A percentile compares a stretch with the other conserved stretches of the same genome.
Evolutionary conservation across 1,284 basidiomycete genomes (phyloP).

Genomic region (Ganoderma multipileum): DNA sequence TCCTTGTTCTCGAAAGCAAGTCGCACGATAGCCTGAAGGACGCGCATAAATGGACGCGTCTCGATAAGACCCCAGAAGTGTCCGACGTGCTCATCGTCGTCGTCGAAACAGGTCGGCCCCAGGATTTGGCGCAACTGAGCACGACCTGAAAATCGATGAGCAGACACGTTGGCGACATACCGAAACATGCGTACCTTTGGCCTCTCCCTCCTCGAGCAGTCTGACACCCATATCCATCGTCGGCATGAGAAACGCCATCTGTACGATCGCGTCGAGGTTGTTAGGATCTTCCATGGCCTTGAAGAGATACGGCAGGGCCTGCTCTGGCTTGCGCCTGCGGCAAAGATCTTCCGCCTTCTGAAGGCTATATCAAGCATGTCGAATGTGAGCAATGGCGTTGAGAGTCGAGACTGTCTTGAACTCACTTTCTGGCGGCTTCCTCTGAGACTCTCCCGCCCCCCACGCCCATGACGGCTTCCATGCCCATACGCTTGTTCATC

Average conservation of each 20-base stretch:
- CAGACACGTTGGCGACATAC: neutral
- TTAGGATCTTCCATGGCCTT: conserved; percentile 40
- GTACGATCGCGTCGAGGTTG: conserved; percentile 39
- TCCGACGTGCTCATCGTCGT: conserved; percentile 41
- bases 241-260: conserved; percentile 37
- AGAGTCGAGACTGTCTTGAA: neutral
- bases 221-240: conserved; percentile 29
- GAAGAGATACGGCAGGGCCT: conserved; percentile 37
- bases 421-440: conserved; percentile 37
- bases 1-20: conserved; percentile 42
- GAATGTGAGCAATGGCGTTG: neutral
- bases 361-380: conserved; percentile 30
- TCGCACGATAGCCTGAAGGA: conserved; percentile 46
- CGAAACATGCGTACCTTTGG: conserved; percentile 19
- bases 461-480: conserved; percentile 31
- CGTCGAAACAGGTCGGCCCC: conserved; percentile 47
- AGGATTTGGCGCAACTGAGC: conserved; percentile 38
- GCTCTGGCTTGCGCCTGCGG: conserved; percentile 33
- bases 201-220: conserved; percentile 32
- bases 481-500: conserved; percentile 35
- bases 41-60: conserved; percentile 53
- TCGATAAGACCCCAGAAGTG: conserved; percentile 47
- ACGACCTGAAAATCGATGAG: conserved; percentile 36
- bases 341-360: conserved; percentile 39
- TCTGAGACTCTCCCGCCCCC: conserved; percentile 36